Percentiles rank a stretch among this genome's conserved stretches.
phyloP scores from a whole-genome alignment of 805 yeast genomes.

The Blastobotrys peoriensis region DNA sequence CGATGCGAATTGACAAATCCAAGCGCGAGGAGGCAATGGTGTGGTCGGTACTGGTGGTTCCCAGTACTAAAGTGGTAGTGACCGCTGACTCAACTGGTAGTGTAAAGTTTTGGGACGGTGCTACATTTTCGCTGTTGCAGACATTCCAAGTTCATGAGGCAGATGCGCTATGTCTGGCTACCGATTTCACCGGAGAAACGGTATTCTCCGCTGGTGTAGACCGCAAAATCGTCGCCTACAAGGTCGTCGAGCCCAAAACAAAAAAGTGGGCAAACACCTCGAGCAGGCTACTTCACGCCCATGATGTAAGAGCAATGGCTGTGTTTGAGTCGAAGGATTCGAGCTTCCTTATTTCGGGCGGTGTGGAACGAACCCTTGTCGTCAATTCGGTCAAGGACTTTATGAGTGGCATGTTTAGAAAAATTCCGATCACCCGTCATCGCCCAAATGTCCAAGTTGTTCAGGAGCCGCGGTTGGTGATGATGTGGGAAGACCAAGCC shows the following conservation, averaged over 20 bases:
- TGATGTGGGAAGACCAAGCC: constrained; percentile 76
- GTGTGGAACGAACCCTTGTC: constrained; percentile 39
- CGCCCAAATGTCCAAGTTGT: constrained; percentile 49
- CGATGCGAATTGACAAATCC: constrained; percentile 89
- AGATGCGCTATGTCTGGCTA: constrained; percentile 71
- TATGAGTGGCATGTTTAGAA: constrained; percentile 61
- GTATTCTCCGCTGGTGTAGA: constrained; percentile 91
- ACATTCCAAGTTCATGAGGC: constrained; percentile 83
- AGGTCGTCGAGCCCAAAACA: constrained; percentile 37
- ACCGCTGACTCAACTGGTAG: constrained; percentile 96
- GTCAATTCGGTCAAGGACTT: constrained; percentile 62
- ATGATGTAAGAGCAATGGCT: constrained; percentile 74
- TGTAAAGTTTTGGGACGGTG: constrained; percentile 87
- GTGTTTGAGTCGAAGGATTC: constrained; percentile 49
- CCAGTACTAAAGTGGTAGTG: constrained; percentile 65
- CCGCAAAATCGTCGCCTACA: constrained; percentile 75
- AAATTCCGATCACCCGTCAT: constrained; percentile 57
- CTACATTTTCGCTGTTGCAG: constrained; percentile 69
- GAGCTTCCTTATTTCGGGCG: constrained; percentile 50
- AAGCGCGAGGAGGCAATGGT: constrained; percentile 81
- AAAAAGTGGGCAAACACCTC: constrained; percentile 70
- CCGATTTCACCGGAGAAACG: constrained; percentile 53
- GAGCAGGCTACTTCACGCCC: constrained; percentile 75
- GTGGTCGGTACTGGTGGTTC: constrained; percentile 73
- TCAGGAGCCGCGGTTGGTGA: constrained; percentile 44